These are phyloP conservation scores for Hyaloperonospora arabidopsidis DNA, from an alignment of 352 stramenopile species.

Conservation along the genomic window DNA sequence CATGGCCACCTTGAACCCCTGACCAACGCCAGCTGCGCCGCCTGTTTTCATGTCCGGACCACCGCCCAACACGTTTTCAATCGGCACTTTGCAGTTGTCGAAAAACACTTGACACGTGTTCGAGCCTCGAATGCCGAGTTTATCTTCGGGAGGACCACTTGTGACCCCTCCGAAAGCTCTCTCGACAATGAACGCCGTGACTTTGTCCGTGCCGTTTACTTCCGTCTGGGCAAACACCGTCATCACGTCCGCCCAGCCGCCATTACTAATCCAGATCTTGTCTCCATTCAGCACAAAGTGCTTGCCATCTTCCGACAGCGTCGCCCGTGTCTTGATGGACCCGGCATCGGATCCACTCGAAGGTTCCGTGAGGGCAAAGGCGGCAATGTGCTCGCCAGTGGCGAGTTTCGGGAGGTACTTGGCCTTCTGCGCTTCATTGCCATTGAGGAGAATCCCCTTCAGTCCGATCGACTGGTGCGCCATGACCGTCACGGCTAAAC, in stretches of 20 bases:
- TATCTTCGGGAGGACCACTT: conserved; percentile 91
- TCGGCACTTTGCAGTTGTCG: conserved; percentile 91
- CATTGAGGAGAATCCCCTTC: conserved; percentile 84
- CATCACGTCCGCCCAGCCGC: conserved; percentile 92
- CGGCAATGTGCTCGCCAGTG: conserved; percentile 77
- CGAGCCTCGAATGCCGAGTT: conserved; percentile 95
- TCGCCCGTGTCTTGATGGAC: conserved; percentile 87
- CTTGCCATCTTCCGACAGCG: conserved; percentile 85
- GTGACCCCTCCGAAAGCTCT: conserved; percentile 87
- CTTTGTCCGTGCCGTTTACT: conserved; percentile 93
- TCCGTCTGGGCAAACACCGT: conserved; percentile 95
- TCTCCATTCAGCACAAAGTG: conserved; percentile 89
- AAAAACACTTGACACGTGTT: conserved; percentile 95
- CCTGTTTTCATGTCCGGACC: conserved; percentile 67
- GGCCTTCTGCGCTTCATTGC: conserved; percentile 73
- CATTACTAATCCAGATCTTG: conserved; percentile 98
- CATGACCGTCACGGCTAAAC: conserved; percentile 79
- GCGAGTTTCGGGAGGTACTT: conserved; percentile 88
- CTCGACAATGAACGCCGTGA: conserved; percentile 97
- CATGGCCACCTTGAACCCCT: conserved; percentile 91
- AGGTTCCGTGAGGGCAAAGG: conserved; percentile 87
- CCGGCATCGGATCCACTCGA: conserved; percentile 86
- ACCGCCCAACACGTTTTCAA: conserved; percentile 85
- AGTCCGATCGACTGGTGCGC: conserved; percentile 84
- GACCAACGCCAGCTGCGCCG: conserved; percentile 62